Percentiles rank a stretch among this genome's conserved stretches.
These are phyloP conservation scores for Candida pseudoviswanathii DNA, from an alignment of 1,139 yeast genomes.

Conservation along the genomic window DNA sequence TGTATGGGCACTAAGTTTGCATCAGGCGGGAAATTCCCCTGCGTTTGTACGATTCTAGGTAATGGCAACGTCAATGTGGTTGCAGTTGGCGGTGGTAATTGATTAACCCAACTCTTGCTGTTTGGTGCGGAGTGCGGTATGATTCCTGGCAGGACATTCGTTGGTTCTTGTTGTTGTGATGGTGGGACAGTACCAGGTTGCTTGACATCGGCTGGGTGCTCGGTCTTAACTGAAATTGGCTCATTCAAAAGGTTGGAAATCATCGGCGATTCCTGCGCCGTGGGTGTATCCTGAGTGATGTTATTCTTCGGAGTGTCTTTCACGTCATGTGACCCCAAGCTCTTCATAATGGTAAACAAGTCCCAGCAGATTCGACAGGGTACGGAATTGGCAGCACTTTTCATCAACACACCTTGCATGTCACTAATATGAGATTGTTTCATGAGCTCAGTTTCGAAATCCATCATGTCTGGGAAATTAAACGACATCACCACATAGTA, in stretches of 20 bases:
- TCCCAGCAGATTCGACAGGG: constrained; percentile 23
- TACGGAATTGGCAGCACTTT: constrained; percentile 15
- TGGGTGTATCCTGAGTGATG: constrained; percentile 10
- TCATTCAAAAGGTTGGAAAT: constrained; percentile 17
- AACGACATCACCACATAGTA: constrained; percentile 21
- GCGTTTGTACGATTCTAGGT: background rate
- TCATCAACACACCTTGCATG: constrained; percentile 15
- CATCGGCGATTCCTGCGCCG: constrained; percentile 17
- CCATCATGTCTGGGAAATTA: constrained; percentile 25
- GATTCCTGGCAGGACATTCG: background rate
- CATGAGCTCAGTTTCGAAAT: constrained; percentile 14
- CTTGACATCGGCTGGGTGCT: background rate
- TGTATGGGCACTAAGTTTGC: background rate
- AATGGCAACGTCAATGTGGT: background rate
- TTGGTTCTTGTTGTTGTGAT: background rate
- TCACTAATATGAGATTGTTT: constrained; percentile 15
- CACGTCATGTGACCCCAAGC: constrained; percentile 3
- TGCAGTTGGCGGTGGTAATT: constrained; percentile 1
- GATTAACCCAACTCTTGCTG: constrained; percentile 5
- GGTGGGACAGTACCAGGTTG: background rate
- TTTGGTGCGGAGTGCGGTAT: background rate
- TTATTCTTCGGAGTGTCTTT: constrained; percentile 4
- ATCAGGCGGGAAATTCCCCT: background rate
- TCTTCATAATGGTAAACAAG: constrained; percentile 20
- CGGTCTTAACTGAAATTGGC: constrained; percentile 6